Evolutionary conservation across 768 basidiomycete genomes (phyloP), one percentile per base, ranked within the genome.

Genomic region (Austroboletus festivus): DNA sequence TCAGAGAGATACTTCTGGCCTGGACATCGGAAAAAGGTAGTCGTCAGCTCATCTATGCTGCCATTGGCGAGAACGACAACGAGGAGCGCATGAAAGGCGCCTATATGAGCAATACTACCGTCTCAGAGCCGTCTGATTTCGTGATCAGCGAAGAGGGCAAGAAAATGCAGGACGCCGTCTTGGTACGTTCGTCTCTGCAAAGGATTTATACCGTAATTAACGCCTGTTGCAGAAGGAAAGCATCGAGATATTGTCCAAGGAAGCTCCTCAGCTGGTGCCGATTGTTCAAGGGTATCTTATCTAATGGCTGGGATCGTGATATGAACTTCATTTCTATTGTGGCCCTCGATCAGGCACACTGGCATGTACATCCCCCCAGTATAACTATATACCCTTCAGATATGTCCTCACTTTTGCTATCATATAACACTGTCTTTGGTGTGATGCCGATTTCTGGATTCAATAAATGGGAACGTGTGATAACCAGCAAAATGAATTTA

Each of bases 11-110:
- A 0, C 20, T 46, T 11, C 46, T 58, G 5, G 53, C 60, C 7
- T 16, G 55, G 53, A 62, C 65, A 0, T 15, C 61, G 0, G 64
- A 71, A 46, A 56, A 69, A 37, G 72, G 71, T 1, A 66, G 67
- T 30, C 69, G 71, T 11, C 62, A 67, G 41, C 55, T 73, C 21
- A 38, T 73, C 4, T 70, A 60, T 26, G 60, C 47, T 8, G 68
- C 69, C 4, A 38, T 68, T 3, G 66, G 59, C 6, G 59, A 44
- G 35, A 55, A 53, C 16, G 47, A 61, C 3, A 31, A 57, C 3
- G 63, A 61, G 24, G 56, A 48, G 18, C 28, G 10, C n/a, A 50
- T 67, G 54, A 55, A 56, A 15, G 63, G 60, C 0, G 60, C 47
- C 2, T 65, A 38, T 20, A 20, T 69, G 4, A 51, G 33, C 34